Conservation (phyloP, 768 basidiomycete species). For the Suillus alpinus region DNA sequence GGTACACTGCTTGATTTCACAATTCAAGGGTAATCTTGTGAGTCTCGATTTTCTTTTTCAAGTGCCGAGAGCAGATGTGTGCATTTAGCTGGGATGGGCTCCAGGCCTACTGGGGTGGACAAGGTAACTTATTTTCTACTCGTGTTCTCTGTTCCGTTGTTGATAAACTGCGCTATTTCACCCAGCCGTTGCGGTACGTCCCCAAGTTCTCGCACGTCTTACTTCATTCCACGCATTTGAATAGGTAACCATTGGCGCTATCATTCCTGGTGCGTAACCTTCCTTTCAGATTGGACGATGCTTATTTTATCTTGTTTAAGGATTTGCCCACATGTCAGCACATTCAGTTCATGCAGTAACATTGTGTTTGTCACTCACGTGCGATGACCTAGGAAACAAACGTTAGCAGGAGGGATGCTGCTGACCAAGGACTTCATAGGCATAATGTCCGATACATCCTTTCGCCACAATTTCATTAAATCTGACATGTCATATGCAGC, state of each 20-base stretch:
- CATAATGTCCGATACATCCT: background rate
- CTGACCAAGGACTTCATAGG: background rate
- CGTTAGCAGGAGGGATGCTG: background rate
- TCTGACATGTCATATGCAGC: background rate
- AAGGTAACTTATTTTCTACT: slow-evolving; percentile 9
- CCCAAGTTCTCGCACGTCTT: background rate
- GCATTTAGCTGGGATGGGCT: slow-evolving; percentile 17
- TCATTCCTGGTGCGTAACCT: background rate
- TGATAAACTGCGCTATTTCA: background rate
- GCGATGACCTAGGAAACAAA: background rate
- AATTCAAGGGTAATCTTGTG: background rate
- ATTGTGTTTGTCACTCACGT: background rate
- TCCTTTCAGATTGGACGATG: background rate
- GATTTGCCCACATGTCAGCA: background rate
- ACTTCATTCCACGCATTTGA: background rate
- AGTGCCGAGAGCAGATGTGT: background rate
- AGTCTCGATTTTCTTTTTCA: background rate
- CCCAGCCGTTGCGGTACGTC: background rate
- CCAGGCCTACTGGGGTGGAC: slow-evolving; percentile 21
- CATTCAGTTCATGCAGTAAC: background rate
- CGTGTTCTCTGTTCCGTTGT: background rate
- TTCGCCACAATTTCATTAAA: background rate
- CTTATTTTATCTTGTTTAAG: background rate
- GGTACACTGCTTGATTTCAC: background rate
- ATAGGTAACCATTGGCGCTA: background rate